A percentile compares a stretch with the other conserved stretches of the same genome.
Conservation (phyloP, 2,329 filamentous ascomycete species). For the Microthyrium microscopicum region DNA sequence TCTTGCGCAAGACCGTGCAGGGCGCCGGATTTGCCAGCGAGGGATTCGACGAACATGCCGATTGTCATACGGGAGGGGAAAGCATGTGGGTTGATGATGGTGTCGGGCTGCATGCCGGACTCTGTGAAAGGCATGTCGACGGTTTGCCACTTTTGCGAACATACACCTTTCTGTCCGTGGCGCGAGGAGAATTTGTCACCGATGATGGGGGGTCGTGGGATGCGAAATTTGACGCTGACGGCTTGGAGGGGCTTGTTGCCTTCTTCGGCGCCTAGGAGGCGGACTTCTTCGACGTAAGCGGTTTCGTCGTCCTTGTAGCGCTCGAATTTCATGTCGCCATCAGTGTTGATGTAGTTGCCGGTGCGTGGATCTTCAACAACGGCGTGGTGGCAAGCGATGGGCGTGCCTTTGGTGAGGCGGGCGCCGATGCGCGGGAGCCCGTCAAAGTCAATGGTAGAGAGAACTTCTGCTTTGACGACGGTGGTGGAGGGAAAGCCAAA, state of each 20-base stretch:
- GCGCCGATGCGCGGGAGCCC: constrained; percentile 71
- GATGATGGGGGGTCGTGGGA: constrained; percentile 80
- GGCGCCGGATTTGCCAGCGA: constrained; percentile 87
- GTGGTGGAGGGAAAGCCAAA: constrained; percentile 81
- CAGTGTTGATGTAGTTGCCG: constrained; percentile 66
- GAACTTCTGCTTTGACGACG: constrained; percentile 52
- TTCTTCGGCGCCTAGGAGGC: constrained; percentile 70
- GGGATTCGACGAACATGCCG: constrained; percentile 95
- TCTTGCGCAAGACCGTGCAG: constrained; percentile 94
- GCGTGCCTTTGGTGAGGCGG: constrained; percentile 61
- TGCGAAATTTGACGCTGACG: constrained; percentile 80
- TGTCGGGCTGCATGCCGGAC: constrained; percentile 86
- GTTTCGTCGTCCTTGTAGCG: constrained; percentile 88
- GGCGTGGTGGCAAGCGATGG: constrained; percentile 77
- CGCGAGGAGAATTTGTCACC: constrained; percentile 98
- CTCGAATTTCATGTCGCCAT: constrained; percentile 71
- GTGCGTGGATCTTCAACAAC: constrained; percentile 59
- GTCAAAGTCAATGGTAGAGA: constrained; percentile 65
- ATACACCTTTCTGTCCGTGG: constrained; percentile 95
- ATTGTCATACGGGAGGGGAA: constrained; percentile 99
- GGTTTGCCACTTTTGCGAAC: constrained; percentile 86
- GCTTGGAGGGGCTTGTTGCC: constrained; percentile 73
- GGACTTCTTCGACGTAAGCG: constrained; percentile 83
- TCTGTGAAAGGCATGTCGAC: constrained; percentile 95
- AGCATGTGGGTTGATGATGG: constrained; percentile 98